Conservation (phyloP, 176 grass and related monocot species). For the Zea luxurians region DNA sequence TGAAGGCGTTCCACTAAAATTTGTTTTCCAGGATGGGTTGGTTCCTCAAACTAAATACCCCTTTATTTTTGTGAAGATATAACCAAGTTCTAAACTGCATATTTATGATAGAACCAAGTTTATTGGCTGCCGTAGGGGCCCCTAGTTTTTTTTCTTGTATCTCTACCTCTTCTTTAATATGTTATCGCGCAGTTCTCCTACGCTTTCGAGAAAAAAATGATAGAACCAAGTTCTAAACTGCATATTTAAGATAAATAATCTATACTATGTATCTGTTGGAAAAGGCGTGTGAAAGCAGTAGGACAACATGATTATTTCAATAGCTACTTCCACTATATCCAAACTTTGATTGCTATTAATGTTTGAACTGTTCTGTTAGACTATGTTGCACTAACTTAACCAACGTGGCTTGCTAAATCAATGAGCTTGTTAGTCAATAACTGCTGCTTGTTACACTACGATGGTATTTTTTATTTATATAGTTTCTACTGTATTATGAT, state of each 20-base stretch:
- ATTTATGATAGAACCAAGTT: background rate
- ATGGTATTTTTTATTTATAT: background rate
- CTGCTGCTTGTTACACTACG: background rate
- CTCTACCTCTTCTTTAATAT: no score
- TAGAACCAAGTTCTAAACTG: background rate
- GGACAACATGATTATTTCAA: background rate
- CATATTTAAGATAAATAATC: background rate
- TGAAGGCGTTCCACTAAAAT: background rate
- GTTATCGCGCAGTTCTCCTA: no score
- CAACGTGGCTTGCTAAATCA: background rate
- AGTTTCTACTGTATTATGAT: conserved; percentile 1
- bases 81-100: background rate
- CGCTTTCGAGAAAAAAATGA: no score
- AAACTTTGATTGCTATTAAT: conserved; percentile 1
- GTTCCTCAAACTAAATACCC: background rate
- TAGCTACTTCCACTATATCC: background rate
- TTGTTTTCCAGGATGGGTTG: background rate
- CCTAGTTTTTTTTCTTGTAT: no score
- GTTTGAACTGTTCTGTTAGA: background rate
- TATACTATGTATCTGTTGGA: conserved; percentile 1
- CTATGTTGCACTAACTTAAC: background rate
- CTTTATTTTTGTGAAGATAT: background rate
- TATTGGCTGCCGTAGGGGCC: no score
- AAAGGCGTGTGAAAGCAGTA: background rate
- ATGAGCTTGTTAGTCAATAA: background rate